Base-by-base conservation (phyloP, 1,139 yeast species). In the Kodamaea fungicola region DNA sequence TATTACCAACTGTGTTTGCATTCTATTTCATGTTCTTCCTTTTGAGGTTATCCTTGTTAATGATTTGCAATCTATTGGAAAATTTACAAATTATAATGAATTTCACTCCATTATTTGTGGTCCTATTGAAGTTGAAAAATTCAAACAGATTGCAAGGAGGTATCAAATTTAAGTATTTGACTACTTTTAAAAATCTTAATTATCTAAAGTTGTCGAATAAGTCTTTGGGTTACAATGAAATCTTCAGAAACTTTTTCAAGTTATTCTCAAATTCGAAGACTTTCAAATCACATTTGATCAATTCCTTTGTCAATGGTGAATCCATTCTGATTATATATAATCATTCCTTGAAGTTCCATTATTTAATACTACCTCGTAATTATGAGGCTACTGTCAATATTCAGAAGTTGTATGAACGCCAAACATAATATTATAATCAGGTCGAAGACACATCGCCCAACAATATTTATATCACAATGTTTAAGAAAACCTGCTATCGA, bases 81-180 rank as follows among this genome's bases (percentile, higher is more conserved):
- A 69, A 83, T 33, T 41, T 72, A 0, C 71, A 87, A 42, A 79
- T 92, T 8, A 59, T 79, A 30, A 57, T 89, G 37, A 90, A 89
- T 52, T 92, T 89, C 55, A 78, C 85, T 51, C 99, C 99, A 0
- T 56, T 90, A 13, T 92, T 92, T 62, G 90, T 89, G 1, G 57
- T 90, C 2, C 62, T 94, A 37, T 62, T 92, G 32, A 79, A 94
- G 49, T 40, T 88, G 35, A 94, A 92, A 56, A 94, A 90, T 54
- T 80, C 89, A 8, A 78, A 76, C 40, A 68, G 99, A 45, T 64
- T 94, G 12, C 98, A 97, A n/a, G 96, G 96, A 1, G 97, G 97
- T 0, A 68, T 92, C 6, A 62, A 60, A 6, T 66, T 86, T 41
- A 61, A 61, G 12, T 52, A 59, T 33, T 25, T 59, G 22, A 44